Percentiles rank a stretch among this genome's conserved stretches.
Evolutionary conservation across 306 rosid species (phyloP).

Genomic region (Astragalus membranaceus): DNA sequence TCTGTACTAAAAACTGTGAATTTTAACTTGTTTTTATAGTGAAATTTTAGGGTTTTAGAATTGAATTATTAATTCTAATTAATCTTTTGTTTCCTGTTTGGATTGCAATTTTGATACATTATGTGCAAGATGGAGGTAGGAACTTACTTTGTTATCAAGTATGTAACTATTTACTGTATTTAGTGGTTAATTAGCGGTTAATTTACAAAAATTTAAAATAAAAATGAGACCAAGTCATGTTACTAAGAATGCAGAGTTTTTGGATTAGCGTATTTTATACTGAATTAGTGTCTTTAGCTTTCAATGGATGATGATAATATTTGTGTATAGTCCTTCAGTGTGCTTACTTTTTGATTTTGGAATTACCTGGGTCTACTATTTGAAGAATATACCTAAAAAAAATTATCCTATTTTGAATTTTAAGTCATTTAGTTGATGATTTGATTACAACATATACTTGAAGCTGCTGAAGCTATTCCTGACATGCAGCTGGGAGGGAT

Average conservation of each 20-base stretch:
- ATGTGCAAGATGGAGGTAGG: no score
- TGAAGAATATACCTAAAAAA: neutral
- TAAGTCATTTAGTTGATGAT: neutral
- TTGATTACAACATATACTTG: conserved; percentile 35
- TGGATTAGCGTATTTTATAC: neutral
- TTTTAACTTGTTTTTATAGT: no score
- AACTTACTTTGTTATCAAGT: no score
- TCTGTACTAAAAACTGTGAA: no score
- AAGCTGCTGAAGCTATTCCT: conserved; percentile 37
- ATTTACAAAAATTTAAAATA: no score
- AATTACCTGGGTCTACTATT: neutral
- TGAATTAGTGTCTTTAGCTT: neutral
- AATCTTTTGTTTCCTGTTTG: no score
- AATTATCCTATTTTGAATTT: neutral
- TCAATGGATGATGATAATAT: neutral
- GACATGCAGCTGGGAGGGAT: no score
- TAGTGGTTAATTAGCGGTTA: no score
- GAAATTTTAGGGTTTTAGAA: no score
- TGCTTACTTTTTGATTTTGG: neutral
- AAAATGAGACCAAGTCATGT: neutral
- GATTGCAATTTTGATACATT: no score
- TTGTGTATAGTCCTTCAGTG: neutral
- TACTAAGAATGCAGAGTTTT: neutral
- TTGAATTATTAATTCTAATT: no score
- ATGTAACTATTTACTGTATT: no score